phyloP scores from a whole-genome alignment of 2,329 filamentous ascomycete species.

The Exophiala dermatitidis region DNA sequence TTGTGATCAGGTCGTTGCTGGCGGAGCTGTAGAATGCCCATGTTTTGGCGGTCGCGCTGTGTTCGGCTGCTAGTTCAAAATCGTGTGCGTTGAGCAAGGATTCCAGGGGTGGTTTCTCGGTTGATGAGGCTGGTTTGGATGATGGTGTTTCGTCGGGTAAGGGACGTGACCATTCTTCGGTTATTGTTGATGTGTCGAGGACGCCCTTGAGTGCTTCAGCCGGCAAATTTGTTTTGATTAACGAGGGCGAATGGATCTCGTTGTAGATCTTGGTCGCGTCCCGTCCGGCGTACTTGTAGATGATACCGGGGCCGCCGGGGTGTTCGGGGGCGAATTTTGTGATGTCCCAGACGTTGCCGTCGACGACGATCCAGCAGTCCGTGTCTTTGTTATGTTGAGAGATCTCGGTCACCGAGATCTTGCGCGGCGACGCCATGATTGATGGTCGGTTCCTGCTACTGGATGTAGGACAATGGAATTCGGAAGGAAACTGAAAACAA shows the following conservation, averaged over 20 bases:
- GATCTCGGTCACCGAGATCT: conserved; percentile 30
- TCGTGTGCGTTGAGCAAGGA: conserved; percentile 54
- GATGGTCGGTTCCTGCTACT: not conserved
- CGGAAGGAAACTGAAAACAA: not conserved
- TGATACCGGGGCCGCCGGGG: conserved; percentile 48
- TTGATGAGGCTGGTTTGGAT: conserved; percentile 23
- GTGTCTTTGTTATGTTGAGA: conserved; percentile 43
- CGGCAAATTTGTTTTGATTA: conserved; percentile 40
- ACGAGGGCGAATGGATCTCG: conserved; percentile 45
- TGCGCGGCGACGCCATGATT: conserved; percentile 4
- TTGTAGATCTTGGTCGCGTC: conserved; percentile 51
- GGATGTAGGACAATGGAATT: not conserved
- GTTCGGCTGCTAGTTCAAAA: conserved; percentile 52
- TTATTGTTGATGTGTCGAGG: conserved; percentile 45
- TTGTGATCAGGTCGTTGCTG: conserved; percentile 55
- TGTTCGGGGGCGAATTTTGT: conserved; percentile 59
- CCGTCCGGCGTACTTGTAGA: conserved; percentile 43
- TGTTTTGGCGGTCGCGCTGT: conserved; percentile 54
- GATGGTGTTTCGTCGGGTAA: conserved; percentile 32
- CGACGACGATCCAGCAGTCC: conserved; percentile 61
- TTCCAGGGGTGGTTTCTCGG: conserved; percentile 44
- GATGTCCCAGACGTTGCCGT: conserved; percentile 61
- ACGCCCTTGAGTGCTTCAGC: conserved; percentile 44
- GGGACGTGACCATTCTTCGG: conserved; percentile 42
- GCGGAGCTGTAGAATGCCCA: conserved; percentile 64